Evolutionary conservation across 106 monocot genomes (phyloP).

Genomic region (Apostasia shenzhenica): DNA sequence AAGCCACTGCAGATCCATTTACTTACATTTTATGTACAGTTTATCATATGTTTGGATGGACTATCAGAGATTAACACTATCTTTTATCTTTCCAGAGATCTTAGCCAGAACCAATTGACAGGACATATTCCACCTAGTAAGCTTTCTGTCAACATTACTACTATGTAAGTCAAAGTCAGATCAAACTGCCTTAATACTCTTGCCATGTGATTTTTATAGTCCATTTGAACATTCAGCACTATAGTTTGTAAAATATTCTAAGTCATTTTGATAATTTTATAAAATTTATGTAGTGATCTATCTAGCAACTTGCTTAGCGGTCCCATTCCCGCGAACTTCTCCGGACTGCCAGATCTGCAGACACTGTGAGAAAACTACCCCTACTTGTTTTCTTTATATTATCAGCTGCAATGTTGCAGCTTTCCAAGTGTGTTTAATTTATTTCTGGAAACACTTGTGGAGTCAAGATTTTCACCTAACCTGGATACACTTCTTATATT

Average conservation of each 20-base stretch:
- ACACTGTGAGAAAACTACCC: conserved; percentile 45
- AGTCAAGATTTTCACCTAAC: not conserved
- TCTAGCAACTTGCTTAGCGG: conserved; percentile 64
- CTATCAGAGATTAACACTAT: conserved; percentile 4
- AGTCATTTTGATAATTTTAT: not conserved
- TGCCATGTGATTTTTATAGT: no score
- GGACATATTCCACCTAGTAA: conserved; percentile 57
- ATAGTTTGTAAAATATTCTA: not conserved
- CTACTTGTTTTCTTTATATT: conserved; percentile 3
- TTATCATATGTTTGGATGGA: not conserved
- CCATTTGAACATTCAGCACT: no score
- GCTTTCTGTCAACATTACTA: conserved; percentile 70
- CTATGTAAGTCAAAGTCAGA: conserved; percentile 37
- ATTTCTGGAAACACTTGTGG: not conserved
- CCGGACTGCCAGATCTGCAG: conserved; percentile 62
- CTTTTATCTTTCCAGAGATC: conserved; percentile 56
- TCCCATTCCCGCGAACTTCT: conserved; percentile 60
- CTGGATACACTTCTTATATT: conserved; percentile 10
- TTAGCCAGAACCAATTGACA: conserved; percentile 61
- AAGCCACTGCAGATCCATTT: not conserved
- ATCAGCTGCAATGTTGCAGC: not conserved
- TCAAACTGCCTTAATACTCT: not conserved
- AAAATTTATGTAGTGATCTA: conserved; percentile 48
- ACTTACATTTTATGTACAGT: not conserved
- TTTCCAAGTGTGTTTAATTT: not conserved